A percentile compares a stretch with the other conserved stretches of the same genome.
These are phyloP conservation scores for Trichaptum fuscoviolaceum DNA, from an alignment of 768 basidiomycete species.

Conservation along the genomic window DNA sequence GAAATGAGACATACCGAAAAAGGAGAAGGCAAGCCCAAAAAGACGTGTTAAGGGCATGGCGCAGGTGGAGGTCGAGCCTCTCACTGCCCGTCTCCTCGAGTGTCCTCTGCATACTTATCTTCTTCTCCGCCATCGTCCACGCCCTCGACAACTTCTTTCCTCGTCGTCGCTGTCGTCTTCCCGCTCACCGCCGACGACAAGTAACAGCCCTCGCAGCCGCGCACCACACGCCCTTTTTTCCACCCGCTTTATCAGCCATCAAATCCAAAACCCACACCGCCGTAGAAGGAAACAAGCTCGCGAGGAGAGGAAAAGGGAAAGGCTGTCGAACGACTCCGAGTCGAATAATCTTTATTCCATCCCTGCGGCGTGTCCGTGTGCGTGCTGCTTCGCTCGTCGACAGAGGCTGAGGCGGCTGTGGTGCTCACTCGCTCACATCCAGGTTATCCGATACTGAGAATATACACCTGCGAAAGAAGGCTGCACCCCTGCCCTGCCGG, in stretches of 20 bases:
- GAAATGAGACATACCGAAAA: neutral
- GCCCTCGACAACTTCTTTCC: slow-evolving; percentile 9
- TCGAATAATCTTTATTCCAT: neutral
- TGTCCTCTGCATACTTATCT: slow-evolving; percentile 6
- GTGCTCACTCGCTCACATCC: neutral
- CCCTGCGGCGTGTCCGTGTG: neutral
- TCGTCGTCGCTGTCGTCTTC: slow-evolving; percentile 9
- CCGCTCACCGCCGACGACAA: neutral
- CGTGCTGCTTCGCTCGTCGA: neutral
- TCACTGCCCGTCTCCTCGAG: slow-evolving; percentile 8
- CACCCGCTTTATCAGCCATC: slow-evolving; percentile 9
- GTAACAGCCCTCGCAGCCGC: too few relatives aligned
- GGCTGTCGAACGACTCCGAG: neutral
- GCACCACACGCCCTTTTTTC: slow-evolving; percentile 6
- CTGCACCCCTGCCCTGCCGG: too few relatives aligned
- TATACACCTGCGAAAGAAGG: too few relatives aligned
- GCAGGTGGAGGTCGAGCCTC: neutral
- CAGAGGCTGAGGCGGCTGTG: neutral
- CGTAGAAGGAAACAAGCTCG: neutral
- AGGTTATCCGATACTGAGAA: too few relatives aligned
- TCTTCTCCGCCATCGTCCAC: slow-evolving; percentile 7
- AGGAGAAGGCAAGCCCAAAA: neutral
- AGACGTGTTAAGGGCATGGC: neutral
- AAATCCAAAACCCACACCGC: slow-evolving; percentile 13
- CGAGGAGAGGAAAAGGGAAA: neutral